These are phyloP conservation scores for Chaetomiaceae sp. DNA, from an alignment of 2,329 filamentous ascomycete genomes.

Conservation along the genomic window DNA sequence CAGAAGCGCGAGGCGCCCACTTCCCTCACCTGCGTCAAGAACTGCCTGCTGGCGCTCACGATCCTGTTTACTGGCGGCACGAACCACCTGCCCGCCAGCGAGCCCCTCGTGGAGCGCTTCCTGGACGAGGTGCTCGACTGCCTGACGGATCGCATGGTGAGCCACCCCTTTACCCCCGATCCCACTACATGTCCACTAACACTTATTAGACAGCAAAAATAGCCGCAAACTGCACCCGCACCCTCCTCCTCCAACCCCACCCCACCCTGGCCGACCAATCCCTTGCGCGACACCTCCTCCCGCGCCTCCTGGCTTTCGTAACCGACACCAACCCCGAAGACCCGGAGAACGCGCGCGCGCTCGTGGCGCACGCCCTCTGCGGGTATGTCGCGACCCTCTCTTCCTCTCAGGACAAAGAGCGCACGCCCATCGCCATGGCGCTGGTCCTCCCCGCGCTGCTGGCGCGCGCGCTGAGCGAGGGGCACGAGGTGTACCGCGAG, in stretches of 20 bases:
- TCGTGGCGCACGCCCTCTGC: conserved; percentile 70
- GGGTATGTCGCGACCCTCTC: conserved; percentile 57
- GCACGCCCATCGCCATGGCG: conserved; percentile 60
- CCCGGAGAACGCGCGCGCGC: conserved; percentile 67
- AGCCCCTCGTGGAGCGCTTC: conserved; percentile 70
- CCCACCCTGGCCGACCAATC: conserved; percentile 63
- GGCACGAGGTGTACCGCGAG: conserved; percentile 57
- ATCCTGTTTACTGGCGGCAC: conserved; percentile 80
- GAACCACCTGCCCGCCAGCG: conserved; percentile 67
- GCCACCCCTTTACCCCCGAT: neutral
- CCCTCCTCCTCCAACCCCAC: conserved; percentile 61
- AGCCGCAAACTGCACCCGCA: conserved; percentile 83
- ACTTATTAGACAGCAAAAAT: conserved; percentile 69
- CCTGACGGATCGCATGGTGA: conserved; percentile 68
- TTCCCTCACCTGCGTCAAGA: conserved; percentile 86
- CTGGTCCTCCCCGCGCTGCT: conserved; percentile 76
- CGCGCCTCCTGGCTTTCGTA: conserved; percentile 71
- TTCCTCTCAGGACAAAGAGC: conserved; percentile 36
- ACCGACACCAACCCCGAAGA: conserved; percentile 68
- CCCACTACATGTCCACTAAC: neutral
- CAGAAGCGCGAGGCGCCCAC: conserved; percentile 71
- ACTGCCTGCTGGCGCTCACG: conserved; percentile 80
- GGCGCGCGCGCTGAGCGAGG: conserved; percentile 63
- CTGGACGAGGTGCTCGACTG: conserved; percentile 82
- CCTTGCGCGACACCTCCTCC: conserved; percentile 70